Base-by-base conservation (phyloP, 169 alveolate species). In the Neospora caninum region DNA sequence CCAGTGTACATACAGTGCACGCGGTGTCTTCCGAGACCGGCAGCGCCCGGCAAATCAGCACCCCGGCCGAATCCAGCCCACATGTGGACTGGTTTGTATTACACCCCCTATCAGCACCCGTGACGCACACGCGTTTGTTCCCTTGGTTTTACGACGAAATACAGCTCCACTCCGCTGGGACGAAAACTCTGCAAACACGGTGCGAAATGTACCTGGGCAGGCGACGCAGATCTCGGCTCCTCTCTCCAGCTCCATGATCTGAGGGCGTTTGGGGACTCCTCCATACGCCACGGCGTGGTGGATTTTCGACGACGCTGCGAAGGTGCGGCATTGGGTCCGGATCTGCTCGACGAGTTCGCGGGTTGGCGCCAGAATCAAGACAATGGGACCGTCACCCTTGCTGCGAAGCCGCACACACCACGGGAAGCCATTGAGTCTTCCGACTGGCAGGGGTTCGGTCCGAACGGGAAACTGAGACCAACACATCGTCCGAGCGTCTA, bases 311-410 rank as follows among this genome's bases (percentile, higher is more conserved):
- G 89, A 80, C 18, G 91, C 53, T 42, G 91, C 88, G 80, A 80
- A 78, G 34, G 64, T 34, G 34, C 80, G 34, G 78, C 94, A 80
- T 31, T 91, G 94, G 96, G 97, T 16, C 97, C 97, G 94, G 86
- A 99, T 99, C 98, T 99, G 99, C 94, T 97, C 98, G 20, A 99
- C 99, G 88, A 99, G 97, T 96, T 99, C 99, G 95, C 99, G 97
- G 0, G 99, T 99, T 0, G 99, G 99, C 18, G 99, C 99, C 93
- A 99, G 95, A 36, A 99, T 99, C 88, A 99, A 97, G 41, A 98
- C 99, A 64, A 99, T 97, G 6, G 99, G 99, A 0, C 99, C 99
- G 93, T 99, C 99, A 31, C 99, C 99, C 43, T 96, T 96, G 84
- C 98, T 94, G 83, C 43, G 43, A 39, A 69, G 16, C 10, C 27